These are phyloP conservation scores for Papiliotrema nemorosa DNA, from an alignment of 1,284 basidiomycete species.

Conservation along the genomic window DNA sequence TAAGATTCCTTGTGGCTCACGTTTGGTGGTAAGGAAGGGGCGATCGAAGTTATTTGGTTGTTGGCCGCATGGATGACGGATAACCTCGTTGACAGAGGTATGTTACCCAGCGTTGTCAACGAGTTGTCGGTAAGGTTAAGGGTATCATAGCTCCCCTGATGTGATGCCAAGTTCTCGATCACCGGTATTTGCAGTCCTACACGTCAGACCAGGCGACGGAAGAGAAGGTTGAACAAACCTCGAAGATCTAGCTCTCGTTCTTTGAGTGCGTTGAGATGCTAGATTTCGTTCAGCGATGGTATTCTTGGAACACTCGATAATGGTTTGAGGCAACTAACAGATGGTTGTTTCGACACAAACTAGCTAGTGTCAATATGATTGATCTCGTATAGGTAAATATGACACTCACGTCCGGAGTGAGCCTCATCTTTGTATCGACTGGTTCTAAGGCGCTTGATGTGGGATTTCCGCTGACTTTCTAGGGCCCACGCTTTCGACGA, in stretches of 20 bases:
- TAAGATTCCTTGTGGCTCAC: slow-evolving; percentile 22
- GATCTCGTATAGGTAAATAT: no score
- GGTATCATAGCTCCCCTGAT: slow-evolving; percentile 67
- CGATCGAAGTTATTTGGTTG: slow-evolving; percentile 85
- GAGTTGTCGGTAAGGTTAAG: slow-evolving; percentile 97
- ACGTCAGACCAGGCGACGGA: neutral
- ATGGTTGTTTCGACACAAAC: slow-evolving; percentile 46
- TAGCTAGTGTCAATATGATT: no score
- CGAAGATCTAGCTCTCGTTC: slow-evolving; percentile 92
- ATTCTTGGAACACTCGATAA: no score
- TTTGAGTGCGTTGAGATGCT: slow-evolving; percentile 79
- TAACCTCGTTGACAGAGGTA: slow-evolving; percentile 84
- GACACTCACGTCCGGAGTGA: slow-evolving; percentile 38
- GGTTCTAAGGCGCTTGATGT: no score
- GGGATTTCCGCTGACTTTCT: no score
- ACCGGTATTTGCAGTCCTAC: slow-evolving; percentile 93
- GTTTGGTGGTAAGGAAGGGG: slow-evolving; percentile 50
- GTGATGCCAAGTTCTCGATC: slow-evolving; percentile 97
- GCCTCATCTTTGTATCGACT: no score
- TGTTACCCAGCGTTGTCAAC: slow-evolving; percentile 81
- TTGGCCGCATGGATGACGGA: slow-evolving; percentile 87
- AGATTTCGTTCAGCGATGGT: slow-evolving; percentile 24
- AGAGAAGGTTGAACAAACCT: slow-evolving; percentile 57
- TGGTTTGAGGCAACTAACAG: slow-evolving; percentile 30
- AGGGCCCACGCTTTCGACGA: no score